Evolutionary conservation across 768 basidiomycete genomes (phyloP).

Genomic region (Suillus variegatus): DNA sequence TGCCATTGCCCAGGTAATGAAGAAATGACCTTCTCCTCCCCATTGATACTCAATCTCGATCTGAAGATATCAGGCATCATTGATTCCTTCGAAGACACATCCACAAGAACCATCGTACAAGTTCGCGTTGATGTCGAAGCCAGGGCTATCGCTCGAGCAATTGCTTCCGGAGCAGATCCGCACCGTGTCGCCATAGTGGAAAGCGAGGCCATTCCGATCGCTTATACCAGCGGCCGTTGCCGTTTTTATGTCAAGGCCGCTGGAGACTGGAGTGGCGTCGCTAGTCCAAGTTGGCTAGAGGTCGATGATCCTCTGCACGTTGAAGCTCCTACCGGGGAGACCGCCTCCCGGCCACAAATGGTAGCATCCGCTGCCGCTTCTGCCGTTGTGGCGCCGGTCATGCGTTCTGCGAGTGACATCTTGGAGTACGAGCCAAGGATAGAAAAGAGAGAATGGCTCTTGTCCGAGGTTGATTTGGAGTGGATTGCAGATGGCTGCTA

Average conservation of each 20-base stretch:
- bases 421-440: slow-evolving; percentile 40
- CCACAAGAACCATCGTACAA: slow-evolving; percentile 33
- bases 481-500: slow-evolving; percentile 67
- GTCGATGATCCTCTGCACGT: slow-evolving; percentile 7
- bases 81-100: slow-evolving; percentile 45
- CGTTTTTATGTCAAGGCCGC: slow-evolving; percentile 60
- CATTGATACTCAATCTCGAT: slow-evolving; percentile 5
- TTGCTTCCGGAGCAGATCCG: slow-evolving; percentile 46
- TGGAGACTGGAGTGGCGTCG: slow-evolving; percentile 45
- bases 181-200: slow-evolving; percentile 53
- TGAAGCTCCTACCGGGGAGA: slow-evolving; percentile 10
- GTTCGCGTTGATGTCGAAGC: slow-evolving; percentile 35
- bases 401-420: slow-evolving; percentile 26
- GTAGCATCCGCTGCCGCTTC: slow-evolving; percentile 8
- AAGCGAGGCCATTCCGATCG: slow-evolving; percentile 50
- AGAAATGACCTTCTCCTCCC: neutral
- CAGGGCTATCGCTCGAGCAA: slow-evolving; percentile 44
- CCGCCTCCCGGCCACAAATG: neutral
- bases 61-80: slow-evolving; percentile 43
- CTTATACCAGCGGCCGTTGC: slow-evolving; percentile 34
- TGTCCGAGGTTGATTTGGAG: slow-evolving; percentile 50
- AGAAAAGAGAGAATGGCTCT: slow-evolving; percentile 41
- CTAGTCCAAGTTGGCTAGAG: slow-evolving; percentile 24
- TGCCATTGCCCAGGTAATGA: slow-evolving; percentile 40
- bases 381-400: slow-evolving; percentile 19